Conservation (phyloP, 176 grass and related monocot species). For the Oryza longistaminata region DNA sequence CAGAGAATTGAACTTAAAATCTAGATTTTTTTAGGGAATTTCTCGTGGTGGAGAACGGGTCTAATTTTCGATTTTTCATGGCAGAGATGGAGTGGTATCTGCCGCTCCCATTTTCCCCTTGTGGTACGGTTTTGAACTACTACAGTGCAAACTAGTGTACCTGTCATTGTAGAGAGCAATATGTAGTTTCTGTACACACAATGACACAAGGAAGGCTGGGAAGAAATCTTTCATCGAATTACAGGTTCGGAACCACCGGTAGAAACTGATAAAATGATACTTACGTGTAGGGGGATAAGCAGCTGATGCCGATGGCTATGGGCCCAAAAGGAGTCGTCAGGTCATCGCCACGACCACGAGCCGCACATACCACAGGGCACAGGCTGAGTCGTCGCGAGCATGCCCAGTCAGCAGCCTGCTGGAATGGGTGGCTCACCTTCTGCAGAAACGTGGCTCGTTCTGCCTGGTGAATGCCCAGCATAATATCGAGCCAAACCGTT, state of each 20-base stretch:
- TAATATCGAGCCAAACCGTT: neutral
- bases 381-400: conserved; percentile 20
- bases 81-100: neutral
- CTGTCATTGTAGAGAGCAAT: neutral
- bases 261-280: neutral
- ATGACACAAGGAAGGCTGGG: neutral
- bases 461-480: neutral
- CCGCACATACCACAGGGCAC: conserved; percentile 1
- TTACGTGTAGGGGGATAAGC: conserved; percentile 32
- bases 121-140: neutral
- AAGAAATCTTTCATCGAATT: conserved; percentile 24
- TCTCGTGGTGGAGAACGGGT: neutral
- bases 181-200: neutral
- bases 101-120: neutral
- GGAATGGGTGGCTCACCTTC: conserved; percentile 27
- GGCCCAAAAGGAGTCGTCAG: neutral
- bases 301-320: conserved; percentile 21
- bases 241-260: neutral
- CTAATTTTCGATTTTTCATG: neutral
- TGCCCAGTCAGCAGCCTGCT: conserved; percentile 29
- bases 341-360: neutral
- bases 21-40: conserved; percentile 5
- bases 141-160: neutral
- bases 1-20: neutral
- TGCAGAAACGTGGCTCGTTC: conserved; percentile 16